Conservation (phyloP, 108 stramenopile species). For the Pinguiococcus pyrenoidosus region DNA sequence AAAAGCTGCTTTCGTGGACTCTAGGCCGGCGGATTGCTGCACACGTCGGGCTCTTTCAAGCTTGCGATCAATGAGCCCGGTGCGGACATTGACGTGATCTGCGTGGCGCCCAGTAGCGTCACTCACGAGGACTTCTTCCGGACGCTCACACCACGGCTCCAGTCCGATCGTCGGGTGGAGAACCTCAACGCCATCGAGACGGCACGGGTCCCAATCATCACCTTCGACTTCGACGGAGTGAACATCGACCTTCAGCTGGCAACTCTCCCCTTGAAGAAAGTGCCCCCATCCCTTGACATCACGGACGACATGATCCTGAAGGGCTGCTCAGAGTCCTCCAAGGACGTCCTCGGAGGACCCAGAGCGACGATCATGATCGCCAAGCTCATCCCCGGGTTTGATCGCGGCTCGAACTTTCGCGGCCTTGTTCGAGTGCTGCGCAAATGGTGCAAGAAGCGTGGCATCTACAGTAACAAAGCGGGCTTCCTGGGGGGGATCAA, state of each 20-base stretch:
- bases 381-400: constrained; percentile 55
- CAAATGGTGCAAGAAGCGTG: constrained; percentile 64
- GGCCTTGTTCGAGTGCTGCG: constrained; percentile 52
- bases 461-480: constrained; percentile 82
- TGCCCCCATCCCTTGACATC: constrained; percentile 68
- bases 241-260: constrained; percentile 93
- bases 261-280: constrained; percentile 54
- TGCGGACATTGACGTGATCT: constrained; percentile 76
- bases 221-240: constrained; percentile 92
- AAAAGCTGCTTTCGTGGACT: too few relatives aligned
- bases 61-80: constrained; percentile 89
- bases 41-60: constrained; percentile 72
- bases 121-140: constrained; percentile 83
- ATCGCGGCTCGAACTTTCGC: constrained; percentile 50
- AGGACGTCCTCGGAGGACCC: constrained; percentile 78
- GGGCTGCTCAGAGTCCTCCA: constrained; percentile 68
- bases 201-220: constrained; percentile 65
- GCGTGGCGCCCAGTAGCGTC: constrained; percentile 62
- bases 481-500: constrained; percentile 93
- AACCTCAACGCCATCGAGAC: constrained; percentile 27
- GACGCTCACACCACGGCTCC: constrained; percentile 36
- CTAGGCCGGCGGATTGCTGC: constrained; percentile 33
- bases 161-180: constrained; percentile 7
- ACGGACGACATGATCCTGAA: constrained; percentile 73
- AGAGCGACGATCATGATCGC: constrained; percentile 80